Conservation (phyloP, 208 protist species). For the Crithidia expoeki region DNA sequence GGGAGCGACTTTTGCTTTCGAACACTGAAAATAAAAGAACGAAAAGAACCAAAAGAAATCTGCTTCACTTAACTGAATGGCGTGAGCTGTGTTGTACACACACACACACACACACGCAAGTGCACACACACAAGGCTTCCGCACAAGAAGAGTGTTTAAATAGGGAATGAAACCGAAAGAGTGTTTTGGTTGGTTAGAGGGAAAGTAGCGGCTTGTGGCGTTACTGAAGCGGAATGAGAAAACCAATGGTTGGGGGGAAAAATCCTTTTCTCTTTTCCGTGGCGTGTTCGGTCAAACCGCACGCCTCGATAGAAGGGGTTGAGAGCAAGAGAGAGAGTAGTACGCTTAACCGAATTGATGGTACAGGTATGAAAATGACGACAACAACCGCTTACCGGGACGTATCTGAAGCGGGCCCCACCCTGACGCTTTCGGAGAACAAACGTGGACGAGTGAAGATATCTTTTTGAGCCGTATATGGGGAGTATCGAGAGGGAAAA, state of each 20-base stretch:
- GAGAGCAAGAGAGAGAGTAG: neutral
- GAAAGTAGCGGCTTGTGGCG: neutral
- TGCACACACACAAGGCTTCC: neutral
- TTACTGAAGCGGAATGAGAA: neutral
- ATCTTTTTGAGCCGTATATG: too few relatives aligned
- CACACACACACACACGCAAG: conserved; percentile 14
- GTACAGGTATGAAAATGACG: neutral
- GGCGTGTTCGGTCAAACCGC: neutral
- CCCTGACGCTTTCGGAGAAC: too few relatives aligned
- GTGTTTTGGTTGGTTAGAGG: neutral
- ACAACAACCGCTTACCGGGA: too few relatives aligned
- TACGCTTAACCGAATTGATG: neutral
- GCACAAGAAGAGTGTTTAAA: neutral
- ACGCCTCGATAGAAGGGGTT: neutral
- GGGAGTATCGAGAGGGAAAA: neutral
- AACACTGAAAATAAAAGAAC: too few relatives aligned
- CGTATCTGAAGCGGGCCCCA: too few relatives aligned
- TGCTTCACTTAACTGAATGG: too few relatives aligned
- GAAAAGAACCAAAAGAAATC: too few relatives aligned
- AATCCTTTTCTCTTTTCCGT: neutral
- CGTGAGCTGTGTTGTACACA: too few relatives aligned
- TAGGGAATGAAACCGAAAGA: neutral
- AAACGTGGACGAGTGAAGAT: too few relatives aligned
- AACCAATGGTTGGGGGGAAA: neutral
- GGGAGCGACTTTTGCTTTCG: too few relatives aligned